Conservation (phyloP, 164 flowering plant species). For the Houttuynia cordata region DNA sequence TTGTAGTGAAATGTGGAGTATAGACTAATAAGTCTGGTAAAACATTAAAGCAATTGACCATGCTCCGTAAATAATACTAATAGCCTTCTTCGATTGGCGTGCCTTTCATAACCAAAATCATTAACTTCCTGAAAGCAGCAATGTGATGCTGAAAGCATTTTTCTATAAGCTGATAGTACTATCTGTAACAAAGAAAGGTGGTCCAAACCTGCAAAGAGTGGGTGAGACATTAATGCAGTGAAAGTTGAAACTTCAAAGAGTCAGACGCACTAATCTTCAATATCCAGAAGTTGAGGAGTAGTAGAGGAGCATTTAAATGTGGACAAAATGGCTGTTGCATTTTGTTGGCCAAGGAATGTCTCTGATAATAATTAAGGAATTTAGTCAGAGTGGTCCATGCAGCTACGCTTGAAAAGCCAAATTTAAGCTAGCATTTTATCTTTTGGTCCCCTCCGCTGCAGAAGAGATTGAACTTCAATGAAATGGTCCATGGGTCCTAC, state of each 20-base stretch:
- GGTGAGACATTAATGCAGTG: constrained; percentile 18
- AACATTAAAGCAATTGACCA: too few species aligned
- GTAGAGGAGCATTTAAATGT: background rate
- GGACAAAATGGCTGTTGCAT: background rate
- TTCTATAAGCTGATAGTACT: background rate
- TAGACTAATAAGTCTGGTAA: too few species aligned
- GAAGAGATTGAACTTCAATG: background rate
- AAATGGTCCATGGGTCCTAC: background rate
- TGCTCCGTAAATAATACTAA: background rate
- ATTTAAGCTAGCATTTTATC: background rate
- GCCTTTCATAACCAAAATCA: background rate
- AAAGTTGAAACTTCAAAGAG: constrained; percentile 1
- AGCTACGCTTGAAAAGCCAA: too few species aligned
- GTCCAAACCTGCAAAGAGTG: constrained; percentile 8
- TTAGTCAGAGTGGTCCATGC: background rate
- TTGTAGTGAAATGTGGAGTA: too few species aligned
- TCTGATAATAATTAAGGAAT: background rate
- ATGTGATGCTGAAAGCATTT: background rate
- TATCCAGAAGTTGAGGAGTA: background rate
- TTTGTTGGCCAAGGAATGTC: background rate
- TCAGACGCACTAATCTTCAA: constrained; percentile 2
- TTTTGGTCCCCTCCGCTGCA: too few species aligned
- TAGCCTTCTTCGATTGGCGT: background rate
- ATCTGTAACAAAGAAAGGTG: constrained; percentile 4
- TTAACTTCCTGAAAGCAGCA: background rate